Percentiles rank a stretch among this genome's conserved stretches.
Evolutionary conservation across 257 asterid species (phyloP).

Genomic region (Salvia hispanica): DNA sequence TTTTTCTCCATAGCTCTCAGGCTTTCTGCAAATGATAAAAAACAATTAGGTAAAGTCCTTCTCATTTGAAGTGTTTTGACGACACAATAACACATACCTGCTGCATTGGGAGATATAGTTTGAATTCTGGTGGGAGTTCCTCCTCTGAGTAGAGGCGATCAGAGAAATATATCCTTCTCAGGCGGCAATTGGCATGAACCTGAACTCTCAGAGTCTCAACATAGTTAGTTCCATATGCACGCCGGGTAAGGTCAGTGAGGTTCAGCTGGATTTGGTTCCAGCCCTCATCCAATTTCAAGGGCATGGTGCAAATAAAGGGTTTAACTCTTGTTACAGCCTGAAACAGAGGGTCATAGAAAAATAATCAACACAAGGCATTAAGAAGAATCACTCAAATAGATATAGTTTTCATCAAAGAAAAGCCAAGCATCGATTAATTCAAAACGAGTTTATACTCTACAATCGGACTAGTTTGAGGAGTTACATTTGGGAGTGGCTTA

Average conservation of each 20-base stretch:
- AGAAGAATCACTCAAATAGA: background rate
- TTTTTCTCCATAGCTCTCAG: slow-evolving; percentile 26
- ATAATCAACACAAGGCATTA: background rate
- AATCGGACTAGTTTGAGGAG: background rate
- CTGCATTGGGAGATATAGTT: slow-evolving; percentile 96
- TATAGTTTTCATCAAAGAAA: background rate
- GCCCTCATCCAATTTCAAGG: slow-evolving; percentile 88
- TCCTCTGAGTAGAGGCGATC: slow-evolving; percentile 96
- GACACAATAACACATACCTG: slow-evolving; percentile 51
- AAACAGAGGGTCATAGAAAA: slow-evolving; percentile 19
- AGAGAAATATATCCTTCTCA: slow-evolving; percentile 89
- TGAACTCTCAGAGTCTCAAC: slow-evolving; percentile 90
- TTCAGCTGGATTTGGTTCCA: slow-evolving; percentile 96
- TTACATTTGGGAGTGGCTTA: slow-evolving; percentile 1
- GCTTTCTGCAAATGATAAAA: slow-evolving; percentile 44
- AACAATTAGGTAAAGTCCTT: slow-evolving; percentile 1
- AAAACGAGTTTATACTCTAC: background rate
- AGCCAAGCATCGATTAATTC: no score
- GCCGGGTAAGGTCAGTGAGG: slow-evolving; percentile 80
- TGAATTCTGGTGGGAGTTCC: slow-evolving; percentile 97
- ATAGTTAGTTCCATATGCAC: slow-evolving; percentile 96
- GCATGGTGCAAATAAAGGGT: slow-evolving; percentile 96
- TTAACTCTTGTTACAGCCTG: slow-evolving; percentile 90
- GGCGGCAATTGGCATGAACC: slow-evolving; percentile 90
- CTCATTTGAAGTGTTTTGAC: background rate